Base-by-base conservation (phyloP, 1,284 basidiomycete genomes). In the Chalciporus sp. region DNA sequence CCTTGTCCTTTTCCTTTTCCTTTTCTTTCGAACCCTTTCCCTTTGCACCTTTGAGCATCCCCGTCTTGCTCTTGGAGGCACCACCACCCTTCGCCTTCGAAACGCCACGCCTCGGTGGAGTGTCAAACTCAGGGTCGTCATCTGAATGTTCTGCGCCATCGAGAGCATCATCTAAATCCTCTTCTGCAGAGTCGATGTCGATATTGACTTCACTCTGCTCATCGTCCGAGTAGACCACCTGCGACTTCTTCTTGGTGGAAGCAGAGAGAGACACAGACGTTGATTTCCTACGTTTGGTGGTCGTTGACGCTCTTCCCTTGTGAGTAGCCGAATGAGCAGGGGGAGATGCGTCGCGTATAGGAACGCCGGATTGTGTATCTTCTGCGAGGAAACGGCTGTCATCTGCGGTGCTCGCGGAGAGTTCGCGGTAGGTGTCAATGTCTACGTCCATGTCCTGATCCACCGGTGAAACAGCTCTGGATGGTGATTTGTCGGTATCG, bases 81-180 rank as follows among this genome's bases (percentile, higher is more conserved):
- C 52, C 65, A 61, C 26, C n/a, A 16, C 48, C 56, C 54, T 62
- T 67, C 23, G 49, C 60, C 56, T 64, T 71, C 16, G 47, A 42
- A 23, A 61, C 54, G 67, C 69, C 56, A 47, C 67, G 65, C 64
- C 63, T 61, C 45, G 58, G 60, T 29, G 60, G 60, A 23, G 65
- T 55, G 16, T 72, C 72, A 7, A 64, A 58, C 5, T 70, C 72
- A 47, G 71, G 58, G 43, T 75, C 71, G 31, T 77, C 76, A 14
- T 77, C 74, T 27, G 66, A 64, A 26, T 56, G 50, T 17, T 64
- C 58, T 19, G 50, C 47, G 16, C 60, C 52, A 20, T 48, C 59
- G 5, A 55, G 58, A 2, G 31, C 40, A 8, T 66, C 65, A 31
- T 49, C 58, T 26, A 63, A 47, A 17, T 59, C 51, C 42, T 65